phyloP scores from a whole-genome alignment of 441 rosid genomes.

The Biscutella laevigata region DNA sequence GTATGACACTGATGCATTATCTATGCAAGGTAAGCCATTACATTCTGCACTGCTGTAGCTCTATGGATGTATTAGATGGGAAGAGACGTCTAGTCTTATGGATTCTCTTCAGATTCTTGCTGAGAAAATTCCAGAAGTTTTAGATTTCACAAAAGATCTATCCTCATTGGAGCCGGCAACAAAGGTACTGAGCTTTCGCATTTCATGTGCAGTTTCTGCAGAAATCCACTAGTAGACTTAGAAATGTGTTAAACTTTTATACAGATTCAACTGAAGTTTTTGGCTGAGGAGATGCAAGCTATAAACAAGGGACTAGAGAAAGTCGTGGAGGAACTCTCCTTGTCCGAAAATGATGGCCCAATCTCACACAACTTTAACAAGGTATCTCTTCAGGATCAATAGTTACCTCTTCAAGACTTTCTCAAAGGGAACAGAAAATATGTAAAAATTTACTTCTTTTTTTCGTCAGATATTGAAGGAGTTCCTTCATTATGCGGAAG shows the following conservation, averaged over 20 bases:
- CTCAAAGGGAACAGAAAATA: not conserved
- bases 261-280: conserved; percentile 90
- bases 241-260: conserved; percentile 16
- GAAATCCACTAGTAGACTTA: not conserved
- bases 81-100: conserved; percentile 12
- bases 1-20: conserved; percentile 98
- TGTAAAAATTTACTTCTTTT: not conserved
- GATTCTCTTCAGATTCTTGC: conserved; percentile 59
- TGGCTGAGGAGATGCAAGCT: conserved; percentile 98
- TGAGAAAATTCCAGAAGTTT: conserved; percentile 77
- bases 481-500: conserved; percentile 69
- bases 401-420: not conserved
- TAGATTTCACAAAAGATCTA: conserved; percentile 70
- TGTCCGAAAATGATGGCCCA: conserved; percentile 79
- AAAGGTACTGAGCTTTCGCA: conserved; percentile 41
- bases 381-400: conserved; percentile 35
- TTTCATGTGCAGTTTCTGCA: not conserved
- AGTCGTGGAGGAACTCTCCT: conserved; percentile 72
- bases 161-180: conserved; percentile 65
- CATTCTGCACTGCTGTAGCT: not conserved
- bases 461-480: conserved; percentile 52
- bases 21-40: conserved; percentile 69
- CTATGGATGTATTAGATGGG: not conserved
- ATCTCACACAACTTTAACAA: conserved; percentile 58
- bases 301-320: conserved; percentile 89